Evolutionary conservation across 2,329 filamentous ascomycete genomes (phyloP).

Genomic region (Trichoderma afroharzianum): DNA sequence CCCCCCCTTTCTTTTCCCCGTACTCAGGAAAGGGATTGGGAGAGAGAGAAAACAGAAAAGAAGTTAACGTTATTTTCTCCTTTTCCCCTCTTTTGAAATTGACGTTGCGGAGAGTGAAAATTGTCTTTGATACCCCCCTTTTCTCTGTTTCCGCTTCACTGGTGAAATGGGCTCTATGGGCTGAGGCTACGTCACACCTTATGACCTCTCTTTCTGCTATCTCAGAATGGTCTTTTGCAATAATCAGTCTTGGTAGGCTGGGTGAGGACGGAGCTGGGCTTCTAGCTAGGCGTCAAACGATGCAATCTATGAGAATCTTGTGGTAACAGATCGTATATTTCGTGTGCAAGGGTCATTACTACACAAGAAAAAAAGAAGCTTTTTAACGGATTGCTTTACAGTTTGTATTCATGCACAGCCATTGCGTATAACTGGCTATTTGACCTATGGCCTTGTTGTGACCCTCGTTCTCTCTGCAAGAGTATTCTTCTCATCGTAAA

Average conservation of each 20-base stretch:
- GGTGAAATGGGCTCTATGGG: background rate
- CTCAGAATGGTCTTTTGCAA: background rate
- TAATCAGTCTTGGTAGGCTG: background rate
- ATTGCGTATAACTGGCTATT: background rate
- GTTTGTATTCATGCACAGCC: background rate
- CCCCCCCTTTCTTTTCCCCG: background rate
- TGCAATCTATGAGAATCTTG: background rate
- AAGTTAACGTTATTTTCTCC: background rate
- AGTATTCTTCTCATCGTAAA: background rate
- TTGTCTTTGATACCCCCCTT: background rate
- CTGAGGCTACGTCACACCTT: background rate
- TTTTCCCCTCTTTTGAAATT: background rate
- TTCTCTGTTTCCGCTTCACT: background rate
- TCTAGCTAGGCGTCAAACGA: background rate
- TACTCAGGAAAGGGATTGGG: background rate
- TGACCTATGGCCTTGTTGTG: background rate
- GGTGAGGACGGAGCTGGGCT: background rate
- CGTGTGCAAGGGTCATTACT: background rate
- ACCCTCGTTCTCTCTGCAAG: background rate
- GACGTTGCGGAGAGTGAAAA: background rate
- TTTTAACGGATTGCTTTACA: background rate
- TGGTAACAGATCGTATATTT: background rate
- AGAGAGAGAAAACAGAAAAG: background rate
- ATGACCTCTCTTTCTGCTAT: background rate
- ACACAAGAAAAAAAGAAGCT: background rate